These are phyloP conservation scores for Dentipellis sp. DNA, from an alignment of 768 basidiomycete species.

Conservation along the genomic window DNA sequence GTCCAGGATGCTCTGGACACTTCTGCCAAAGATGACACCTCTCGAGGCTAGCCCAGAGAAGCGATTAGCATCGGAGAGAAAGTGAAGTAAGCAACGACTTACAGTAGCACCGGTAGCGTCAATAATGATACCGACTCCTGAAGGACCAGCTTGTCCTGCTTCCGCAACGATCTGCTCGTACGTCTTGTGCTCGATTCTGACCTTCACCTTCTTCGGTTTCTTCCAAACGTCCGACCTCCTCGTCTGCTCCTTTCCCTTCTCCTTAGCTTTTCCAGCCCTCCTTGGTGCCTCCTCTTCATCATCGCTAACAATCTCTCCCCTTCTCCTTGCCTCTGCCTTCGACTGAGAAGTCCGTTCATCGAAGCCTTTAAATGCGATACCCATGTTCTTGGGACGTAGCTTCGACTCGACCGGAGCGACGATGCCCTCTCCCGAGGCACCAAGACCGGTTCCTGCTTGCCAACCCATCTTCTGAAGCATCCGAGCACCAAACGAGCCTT, in stretches of 20 bases:
- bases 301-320: conserved; percentile 67
- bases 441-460: conserved; percentile 75
- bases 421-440: conserved; percentile 68
- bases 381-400: conserved; percentile 75
- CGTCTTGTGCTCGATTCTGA: conserved; percentile 86
- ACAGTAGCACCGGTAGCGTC: conserved; percentile 93
- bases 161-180: conserved; percentile 95
- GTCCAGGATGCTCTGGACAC: conserved; percentile 74
- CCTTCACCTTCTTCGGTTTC: conserved; percentile 75
- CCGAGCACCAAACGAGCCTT: conserved; percentile 73
- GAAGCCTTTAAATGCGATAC: conserved; percentile 82
- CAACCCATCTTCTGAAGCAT: conserved; percentile 96
- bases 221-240: conserved; percentile 78
- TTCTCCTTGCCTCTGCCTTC: conserved; percentile 66
- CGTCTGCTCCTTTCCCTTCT: conserved; percentile 39
- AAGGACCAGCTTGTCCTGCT: conserved; percentile 43
- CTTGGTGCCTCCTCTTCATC: conserved; percentile 50
- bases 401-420: conserved; percentile 84
- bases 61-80: background rate
- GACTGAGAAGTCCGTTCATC: conserved; percentile 83
- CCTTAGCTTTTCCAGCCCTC: conserved; percentile 42
- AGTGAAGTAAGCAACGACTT: conserved; percentile 21
- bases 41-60: conserved; percentile 52
- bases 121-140: conserved; percentile 79
- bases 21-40: conserved; percentile 79